Conservation (phyloP, 2,329 filamentous ascomycete species). For the Dothistroma pini region DNA sequence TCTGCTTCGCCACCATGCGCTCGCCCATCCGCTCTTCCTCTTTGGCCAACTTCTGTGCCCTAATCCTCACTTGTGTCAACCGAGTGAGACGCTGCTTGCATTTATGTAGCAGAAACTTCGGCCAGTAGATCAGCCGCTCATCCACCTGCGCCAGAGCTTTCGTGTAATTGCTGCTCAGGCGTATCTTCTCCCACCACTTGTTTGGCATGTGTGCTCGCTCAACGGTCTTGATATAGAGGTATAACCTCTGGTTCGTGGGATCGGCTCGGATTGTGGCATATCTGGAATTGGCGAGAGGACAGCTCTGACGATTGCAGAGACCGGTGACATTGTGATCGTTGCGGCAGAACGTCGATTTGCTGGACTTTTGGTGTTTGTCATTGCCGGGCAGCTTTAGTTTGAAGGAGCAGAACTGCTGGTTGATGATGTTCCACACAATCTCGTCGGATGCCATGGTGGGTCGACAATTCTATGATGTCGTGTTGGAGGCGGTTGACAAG, state of each 20-base stretch:
- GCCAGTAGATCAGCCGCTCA: slow-evolving; percentile 83
- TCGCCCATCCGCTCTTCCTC: slow-evolving; percentile 90
- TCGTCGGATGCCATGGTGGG: slow-evolving; percentile 79
- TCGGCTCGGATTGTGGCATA: slow-evolving; percentile 90
- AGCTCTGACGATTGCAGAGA: slow-evolving; percentile 81
- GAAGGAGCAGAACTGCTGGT: slow-evolving; percentile 91
- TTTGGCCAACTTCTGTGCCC: slow-evolving; percentile 70
- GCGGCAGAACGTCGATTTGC: slow-evolving; percentile 91
- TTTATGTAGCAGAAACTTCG: slow-evolving; percentile 89
- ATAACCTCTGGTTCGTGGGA: slow-evolving; percentile 74
- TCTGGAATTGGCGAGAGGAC: slow-evolving; percentile 83
- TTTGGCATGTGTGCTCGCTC: slow-evolving; percentile 84
- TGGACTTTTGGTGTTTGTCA: slow-evolving; percentile 54
- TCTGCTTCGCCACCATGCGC: slow-evolving; percentile 79
- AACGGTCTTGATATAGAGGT: slow-evolving; percentile 95
- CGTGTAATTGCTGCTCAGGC: slow-evolving; percentile 83
- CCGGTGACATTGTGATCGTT: slow-evolving; percentile 61
- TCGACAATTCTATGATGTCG: not conserved
- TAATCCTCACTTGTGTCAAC: slow-evolving; percentile 84
- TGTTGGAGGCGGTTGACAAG: not conserved
- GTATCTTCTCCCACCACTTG: slow-evolving; percentile 93
- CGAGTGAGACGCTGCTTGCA: slow-evolving; percentile 94
- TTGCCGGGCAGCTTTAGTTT: slow-evolving; percentile 66
- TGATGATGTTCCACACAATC: slow-evolving; percentile 96
- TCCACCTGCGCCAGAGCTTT: slow-evolving; percentile 87